These are phyloP conservation scores for Sphaerulina musiva DNA, from an alignment of 2,329 filamentous ascomycete genomes.

Conservation along the genomic window DNA sequence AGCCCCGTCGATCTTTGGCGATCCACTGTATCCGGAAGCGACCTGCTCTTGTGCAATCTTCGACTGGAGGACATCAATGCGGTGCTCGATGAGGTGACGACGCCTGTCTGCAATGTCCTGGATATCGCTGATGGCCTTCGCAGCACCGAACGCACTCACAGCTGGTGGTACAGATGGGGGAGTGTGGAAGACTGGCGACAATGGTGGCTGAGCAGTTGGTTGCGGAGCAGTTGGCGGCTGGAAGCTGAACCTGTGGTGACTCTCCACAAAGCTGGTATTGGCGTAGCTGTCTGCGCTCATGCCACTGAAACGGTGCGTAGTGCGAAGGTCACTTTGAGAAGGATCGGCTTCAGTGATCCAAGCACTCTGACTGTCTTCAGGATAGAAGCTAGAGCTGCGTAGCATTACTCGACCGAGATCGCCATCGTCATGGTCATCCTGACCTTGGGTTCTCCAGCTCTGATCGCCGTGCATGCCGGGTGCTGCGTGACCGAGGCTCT, in stretches of 20 bases:
- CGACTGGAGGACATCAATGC: slow-evolving; percentile 2
- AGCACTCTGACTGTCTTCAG: slow-evolving; percentile 11
- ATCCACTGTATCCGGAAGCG: not conserved
- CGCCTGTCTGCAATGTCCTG: slow-evolving; percentile 1
- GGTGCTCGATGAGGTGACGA: slow-evolving; percentile 1
- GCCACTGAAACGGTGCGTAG: slow-evolving; percentile 1
- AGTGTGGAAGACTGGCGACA: not conserved
- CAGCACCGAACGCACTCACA: not conserved
- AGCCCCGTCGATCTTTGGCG: slow-evolving; percentile 2
- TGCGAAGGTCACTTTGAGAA: slow-evolving; percentile 9
- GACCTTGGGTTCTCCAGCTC: not conserved
- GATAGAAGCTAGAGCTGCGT: slow-evolving; percentile 15
- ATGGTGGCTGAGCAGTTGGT: not conserved
- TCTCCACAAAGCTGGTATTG: slow-evolving; percentile 22
- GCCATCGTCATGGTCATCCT: slow-evolving; percentile 8
- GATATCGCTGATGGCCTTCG: not conserved
- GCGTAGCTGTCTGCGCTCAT: slow-evolving; percentile 22
- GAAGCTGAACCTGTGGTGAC: slow-evolving; percentile 10
- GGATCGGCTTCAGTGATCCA: slow-evolving; percentile 12
- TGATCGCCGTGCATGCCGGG: slow-evolving; percentile 2
- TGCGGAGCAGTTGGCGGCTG: not conserved
- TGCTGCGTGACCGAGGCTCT: slow-evolving; percentile 1
- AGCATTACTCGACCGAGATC: slow-evolving; percentile 7
- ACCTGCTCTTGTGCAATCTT: slow-evolving; percentile 12
- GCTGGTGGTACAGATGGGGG: not conserved